Base-by-base conservation (phyloP, 164 flowering plant species). In the Echeveria elegans region DNA sequence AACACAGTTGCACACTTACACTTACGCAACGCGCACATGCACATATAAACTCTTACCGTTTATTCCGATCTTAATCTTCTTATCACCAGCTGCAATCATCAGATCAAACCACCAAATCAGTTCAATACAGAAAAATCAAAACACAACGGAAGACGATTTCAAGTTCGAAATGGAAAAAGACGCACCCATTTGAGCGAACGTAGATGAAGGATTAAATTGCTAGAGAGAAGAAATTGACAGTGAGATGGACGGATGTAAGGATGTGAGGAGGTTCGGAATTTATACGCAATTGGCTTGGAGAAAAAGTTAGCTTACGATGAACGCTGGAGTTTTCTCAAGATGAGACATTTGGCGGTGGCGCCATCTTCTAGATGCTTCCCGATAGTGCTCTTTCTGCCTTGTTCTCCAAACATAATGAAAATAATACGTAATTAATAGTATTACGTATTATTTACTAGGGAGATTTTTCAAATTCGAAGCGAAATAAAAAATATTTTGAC, bases 61-160 rank as follows among this genome's bases (percentile, higher is more conserved):
- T 74, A 72, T 78, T 61, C 77, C 78, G 75, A 74, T 71, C 74
- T 70, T 74, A 37, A 78, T 70, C 70, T 73, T 71, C 67, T 64
- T 38, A 19, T 64, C 47, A 23, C 50, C n/a, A 38, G 31, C 47
- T 64, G 50, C 47, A 64, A 14, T 3, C 6, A 11, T 36, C 24
- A 32, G 16, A 32, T 11, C 5, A 36, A 16, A 38, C 24, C 10
- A n/a, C 3, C 41, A 38, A 64, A n/a, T 36, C 30, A 19, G 50
- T 5, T 6, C 14, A 21, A 52, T 29, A 52, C 8, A 24, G 15
- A 40, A 21, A 52, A 4, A 9, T 8, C 14, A 6, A 52, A 52
- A 7, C 6, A 23, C 0, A 23, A 52, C 3, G 1, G 29, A 52
- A 23, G 29, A 4, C 9, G 6, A 23, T 7, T 23, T 16, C 23